phyloP scores from a whole-genome alignment of 805 yeast genomes.

The Candida pseudofarinosa region DNA sequence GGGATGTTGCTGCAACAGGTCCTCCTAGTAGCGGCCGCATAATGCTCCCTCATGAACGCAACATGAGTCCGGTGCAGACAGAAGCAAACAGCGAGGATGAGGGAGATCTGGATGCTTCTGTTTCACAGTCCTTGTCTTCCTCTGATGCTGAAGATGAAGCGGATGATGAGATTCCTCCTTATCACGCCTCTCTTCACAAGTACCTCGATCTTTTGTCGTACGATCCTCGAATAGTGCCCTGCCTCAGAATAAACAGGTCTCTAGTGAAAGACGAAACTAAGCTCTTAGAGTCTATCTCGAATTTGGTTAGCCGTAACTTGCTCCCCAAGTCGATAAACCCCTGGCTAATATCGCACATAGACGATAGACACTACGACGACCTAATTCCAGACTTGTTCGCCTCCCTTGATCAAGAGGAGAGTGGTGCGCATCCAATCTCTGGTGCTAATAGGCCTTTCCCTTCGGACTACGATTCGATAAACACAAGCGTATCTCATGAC shows the following conservation, averaged over 20 bases:
- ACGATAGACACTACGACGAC: conserved; percentile 20
- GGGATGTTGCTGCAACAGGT: not conserved
- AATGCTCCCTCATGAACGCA: not conserved
- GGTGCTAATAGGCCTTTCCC: not conserved
- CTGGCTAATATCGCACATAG: conserved; percentile 25
- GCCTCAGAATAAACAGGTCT: conserved; percentile 18
- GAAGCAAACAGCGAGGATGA: not conserved
- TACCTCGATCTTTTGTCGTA: conserved; percentile 22
- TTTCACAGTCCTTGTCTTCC: not conserved
- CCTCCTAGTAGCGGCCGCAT: not conserved
- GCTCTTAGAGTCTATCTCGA: conserved; percentile 11
- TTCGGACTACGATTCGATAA: not conserved
- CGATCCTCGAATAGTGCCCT: conserved; percentile 24
- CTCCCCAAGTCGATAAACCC: conserved; percentile 20
- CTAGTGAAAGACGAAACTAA: conserved; percentile 11
- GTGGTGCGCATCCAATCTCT: not conserved
- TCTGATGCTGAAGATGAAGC: conserved; percentile 7
- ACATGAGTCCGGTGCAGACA: not conserved
- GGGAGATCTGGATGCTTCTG: not conserved
- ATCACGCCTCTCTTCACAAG: conserved; percentile 20
- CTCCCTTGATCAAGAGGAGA: not conserved
- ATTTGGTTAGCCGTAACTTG: conserved; percentile 17
- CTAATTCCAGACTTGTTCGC: conserved; percentile 18
- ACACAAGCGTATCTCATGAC: not conserved
- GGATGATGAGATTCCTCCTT: conserved; percentile 21